These are phyloP conservation scores for Ceratocystis huliohia DNA, from an alignment of 2,329 filamentous ascomycete genomes.

Conservation along the genomic window DNA sequence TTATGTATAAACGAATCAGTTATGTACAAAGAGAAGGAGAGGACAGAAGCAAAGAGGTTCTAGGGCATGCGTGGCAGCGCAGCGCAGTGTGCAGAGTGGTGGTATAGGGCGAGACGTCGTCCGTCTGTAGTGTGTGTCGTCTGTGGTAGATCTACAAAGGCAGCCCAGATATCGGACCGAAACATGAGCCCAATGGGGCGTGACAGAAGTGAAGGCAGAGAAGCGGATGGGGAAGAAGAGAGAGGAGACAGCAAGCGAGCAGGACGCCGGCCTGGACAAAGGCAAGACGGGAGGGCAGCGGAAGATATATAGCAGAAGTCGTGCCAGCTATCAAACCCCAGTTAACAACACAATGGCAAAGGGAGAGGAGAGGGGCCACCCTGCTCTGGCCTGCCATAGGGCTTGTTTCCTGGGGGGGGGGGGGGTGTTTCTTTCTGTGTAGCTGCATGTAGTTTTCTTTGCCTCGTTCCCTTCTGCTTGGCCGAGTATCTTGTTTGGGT, in stretches of 20 bases:
- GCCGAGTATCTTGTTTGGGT: not conserved
- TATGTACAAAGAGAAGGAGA: not conserved
- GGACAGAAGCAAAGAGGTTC: not conserved
- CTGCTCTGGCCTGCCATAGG: not conserved
- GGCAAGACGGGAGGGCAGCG: not conserved
- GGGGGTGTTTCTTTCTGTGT: not conserved
- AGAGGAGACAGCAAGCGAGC: not conserved
- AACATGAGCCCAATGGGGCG: not conserved
- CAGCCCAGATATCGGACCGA: slow-evolving; percentile 1
- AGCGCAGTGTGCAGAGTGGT: not conserved
- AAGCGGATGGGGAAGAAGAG: not conserved
- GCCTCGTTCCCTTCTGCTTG: not conserved
- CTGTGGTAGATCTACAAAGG: not conserved
- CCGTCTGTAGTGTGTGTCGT: not conserved
- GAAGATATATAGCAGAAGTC: slow-evolving; percentile 5
- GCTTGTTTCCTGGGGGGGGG: not conserved
- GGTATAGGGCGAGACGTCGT: not conserved
- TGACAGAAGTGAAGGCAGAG: not conserved
- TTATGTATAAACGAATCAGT: too few species aligned
- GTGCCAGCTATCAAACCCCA: not conserved
- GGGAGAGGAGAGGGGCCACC: not conserved
- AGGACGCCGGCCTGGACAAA: not conserved
- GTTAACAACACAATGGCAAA: not conserved
- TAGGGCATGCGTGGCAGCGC: not conserved
- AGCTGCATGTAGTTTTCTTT: not conserved